Conservation (phyloP, 345 rosid species). For the Rubroshorea leprosula region DNA sequence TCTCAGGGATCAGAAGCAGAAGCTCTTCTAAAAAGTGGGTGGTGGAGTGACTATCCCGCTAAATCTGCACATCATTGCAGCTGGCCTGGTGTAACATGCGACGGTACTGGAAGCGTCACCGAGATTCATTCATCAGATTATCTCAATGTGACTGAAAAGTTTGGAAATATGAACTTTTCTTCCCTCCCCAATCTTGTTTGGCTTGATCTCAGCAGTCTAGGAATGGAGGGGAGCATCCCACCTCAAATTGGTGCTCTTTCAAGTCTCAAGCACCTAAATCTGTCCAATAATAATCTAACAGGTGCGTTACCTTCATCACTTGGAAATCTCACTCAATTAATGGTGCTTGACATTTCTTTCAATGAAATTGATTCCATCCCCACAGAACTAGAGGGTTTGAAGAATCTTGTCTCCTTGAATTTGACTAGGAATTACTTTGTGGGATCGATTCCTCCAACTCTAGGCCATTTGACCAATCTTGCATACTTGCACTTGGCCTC, state of each 20-base stretch:
- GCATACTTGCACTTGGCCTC: not conserved
- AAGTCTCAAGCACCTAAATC: not conserved
- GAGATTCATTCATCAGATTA: fast-evolving
- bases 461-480: not conserved
- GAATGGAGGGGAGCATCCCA: not conserved
- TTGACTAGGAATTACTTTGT: not conserved
- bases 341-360: not conserved
- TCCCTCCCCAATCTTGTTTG: conserved; percentile 8
- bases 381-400: not conserved
- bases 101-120: conserved; percentile 1
- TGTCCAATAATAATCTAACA: not conserved
- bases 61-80: not conserved
- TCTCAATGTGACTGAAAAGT: not conserved
- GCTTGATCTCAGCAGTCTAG: not conserved
- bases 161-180: conserved; percentile 15
- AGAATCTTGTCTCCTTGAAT: not conserved
- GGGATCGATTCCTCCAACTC: too few relatives aligned
- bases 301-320: conserved; percentile 8
- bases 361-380: conserved; percentile 6
- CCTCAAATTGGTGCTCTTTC: conserved; percentile 2
- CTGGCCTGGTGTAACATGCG: conserved; percentile 3
- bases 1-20: not conserved
- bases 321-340: not conserved
- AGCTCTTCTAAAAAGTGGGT: not conserved
- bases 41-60: not conserved